These are phyloP conservation scores for Rhynchospora pubera DNA, from an alignment of 176 grass and related monocot species.

Conservation along the genomic window DNA sequence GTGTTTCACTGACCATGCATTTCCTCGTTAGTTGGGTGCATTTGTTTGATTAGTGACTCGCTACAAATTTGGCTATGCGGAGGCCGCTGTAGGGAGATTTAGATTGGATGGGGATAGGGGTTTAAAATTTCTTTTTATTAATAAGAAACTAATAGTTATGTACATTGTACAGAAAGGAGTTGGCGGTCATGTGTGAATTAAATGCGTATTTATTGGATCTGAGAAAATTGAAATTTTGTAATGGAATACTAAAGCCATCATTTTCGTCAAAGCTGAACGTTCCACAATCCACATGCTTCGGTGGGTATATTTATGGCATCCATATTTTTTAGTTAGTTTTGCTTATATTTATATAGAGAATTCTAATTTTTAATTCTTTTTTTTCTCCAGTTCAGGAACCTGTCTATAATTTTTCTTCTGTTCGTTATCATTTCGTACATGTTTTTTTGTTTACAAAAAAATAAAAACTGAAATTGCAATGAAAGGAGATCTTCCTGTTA, in stretches of 20 bases:
- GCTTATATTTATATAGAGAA: too few relatives aligned
- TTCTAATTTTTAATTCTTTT: not conserved
- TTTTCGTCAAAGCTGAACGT: slow-evolving; percentile 15
- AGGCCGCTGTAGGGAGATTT: not conserved
- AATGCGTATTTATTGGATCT: slow-evolving; percentile 31
- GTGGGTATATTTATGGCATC: slow-evolving; percentile 1
- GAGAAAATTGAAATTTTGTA: slow-evolving; percentile 22
- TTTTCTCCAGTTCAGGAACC: not conserved
- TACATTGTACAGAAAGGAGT: slow-evolving; percentile 24
- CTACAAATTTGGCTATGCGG: not conserved
- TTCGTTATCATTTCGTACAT: not conserved
- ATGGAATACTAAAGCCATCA: slow-evolving; percentile 11
- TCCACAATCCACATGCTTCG: slow-evolving; percentile 19
- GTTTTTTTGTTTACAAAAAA: too few relatives aligned
- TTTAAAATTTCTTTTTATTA: not conserved
- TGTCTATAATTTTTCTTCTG: not conserved
- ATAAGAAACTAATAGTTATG: slow-evolving; percentile 13
- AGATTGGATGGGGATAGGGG: not conserved
- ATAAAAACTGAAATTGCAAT: not conserved
- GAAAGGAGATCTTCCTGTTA: not conserved
- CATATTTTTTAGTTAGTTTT: not conserved
- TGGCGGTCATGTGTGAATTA: slow-evolving; percentile 17
- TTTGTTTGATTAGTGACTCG: not conserved
- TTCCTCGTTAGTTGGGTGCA: not conserved
- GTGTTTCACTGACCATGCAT: not conserved